phyloP scores from a whole-genome alignment of 1,284 basidiomycete genomes.

The Ceratorhiza oryzae-sativae region DNA sequence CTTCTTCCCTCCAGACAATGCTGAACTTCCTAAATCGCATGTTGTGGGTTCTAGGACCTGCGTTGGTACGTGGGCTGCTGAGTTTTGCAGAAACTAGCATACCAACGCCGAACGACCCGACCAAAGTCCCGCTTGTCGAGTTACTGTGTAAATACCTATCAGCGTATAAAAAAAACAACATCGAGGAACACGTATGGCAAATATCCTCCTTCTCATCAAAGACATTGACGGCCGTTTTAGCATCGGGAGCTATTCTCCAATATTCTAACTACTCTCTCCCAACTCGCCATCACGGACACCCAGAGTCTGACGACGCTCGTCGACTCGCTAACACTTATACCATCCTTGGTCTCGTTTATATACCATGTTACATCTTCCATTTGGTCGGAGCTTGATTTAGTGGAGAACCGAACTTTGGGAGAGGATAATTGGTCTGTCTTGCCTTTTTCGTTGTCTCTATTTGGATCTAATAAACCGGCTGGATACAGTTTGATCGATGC shows the following conservation, averaged over 20 bases:
- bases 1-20: background rate
- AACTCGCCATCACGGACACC: conserved; percentile 61
- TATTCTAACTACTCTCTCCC: conserved; percentile 45
- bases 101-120: background rate
- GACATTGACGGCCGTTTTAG: background rate
- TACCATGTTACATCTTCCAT: conserved; percentile 60
- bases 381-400: conserved; percentile 67
- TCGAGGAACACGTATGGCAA: conserved; percentile 14
- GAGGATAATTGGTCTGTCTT: conserved; percentile 49
- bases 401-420: conserved; percentile 45
- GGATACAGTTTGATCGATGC: conserved; percentile 58
- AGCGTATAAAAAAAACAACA: conserved; percentile 7
- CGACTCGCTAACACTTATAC: conserved; percentile 63
- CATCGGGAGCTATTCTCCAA: conserved; percentile 17
- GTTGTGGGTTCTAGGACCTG: background rate
- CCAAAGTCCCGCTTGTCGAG: conserved; percentile 20
- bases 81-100: background rate
- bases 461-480: conserved; percentile 36
- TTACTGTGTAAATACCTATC: conserved; percentile 10
- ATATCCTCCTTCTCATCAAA: too few species aligned
- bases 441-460: background rate
- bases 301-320: conserved; percentile 61
- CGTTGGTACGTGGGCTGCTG: conserved; percentile 11
- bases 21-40: background rate
- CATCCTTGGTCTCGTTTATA: conserved; percentile 65